Evolutionary conservation across 176 grass and related monocot genomes (phyloP), one percentile per base, ranked within the genome.

Genomic region (Oryza meyeriana): DNA sequence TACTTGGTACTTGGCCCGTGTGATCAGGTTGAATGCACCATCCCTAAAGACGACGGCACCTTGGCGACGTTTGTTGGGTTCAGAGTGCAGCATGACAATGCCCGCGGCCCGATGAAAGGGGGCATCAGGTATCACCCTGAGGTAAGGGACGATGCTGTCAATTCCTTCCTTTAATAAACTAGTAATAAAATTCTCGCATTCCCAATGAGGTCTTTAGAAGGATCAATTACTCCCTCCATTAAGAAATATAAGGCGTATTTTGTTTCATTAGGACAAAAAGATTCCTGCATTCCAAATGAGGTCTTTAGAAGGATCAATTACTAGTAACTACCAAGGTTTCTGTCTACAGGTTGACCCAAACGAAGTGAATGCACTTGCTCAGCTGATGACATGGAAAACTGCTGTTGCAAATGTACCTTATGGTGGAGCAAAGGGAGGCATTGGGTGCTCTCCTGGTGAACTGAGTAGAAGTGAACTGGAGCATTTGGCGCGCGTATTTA

Each of bases 301-400:
- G 14, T 48, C 45, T 48, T 48, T 48, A 48, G 45, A 48, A 20
- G 52, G 22, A 24, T n/a, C 52, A 24, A 24, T 18, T 18, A 52
- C 17, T 55, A 55, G 55, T 25, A 59, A 59, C 55, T 10, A 59
- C 25, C 55, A 66, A 29, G 14, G 36, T 57, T 69, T 55, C 7
- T 61, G 8, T 41, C 39, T 32, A 67, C 57, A 99, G 96, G 96
- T 95, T 86, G 96, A 95, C 39, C 89, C 85, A 32, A 91, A 95
- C 69, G 96, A 99, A 86, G 96, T 99, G 62, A 99, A 95, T 44
- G 96, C 96, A 10, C 89, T 99, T 82, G 96, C 96, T 42, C 96
- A 99, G 42, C 79, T 99, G 71, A 99, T 99, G 96, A 98, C 96
- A 67, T 98, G 96, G 96, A 98, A 98, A 52, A 98, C 96, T 61